Evolutionary conservation across 164 flowering plant genomes (phyloP).

Genomic region (Sextonia rubra): DNA sequence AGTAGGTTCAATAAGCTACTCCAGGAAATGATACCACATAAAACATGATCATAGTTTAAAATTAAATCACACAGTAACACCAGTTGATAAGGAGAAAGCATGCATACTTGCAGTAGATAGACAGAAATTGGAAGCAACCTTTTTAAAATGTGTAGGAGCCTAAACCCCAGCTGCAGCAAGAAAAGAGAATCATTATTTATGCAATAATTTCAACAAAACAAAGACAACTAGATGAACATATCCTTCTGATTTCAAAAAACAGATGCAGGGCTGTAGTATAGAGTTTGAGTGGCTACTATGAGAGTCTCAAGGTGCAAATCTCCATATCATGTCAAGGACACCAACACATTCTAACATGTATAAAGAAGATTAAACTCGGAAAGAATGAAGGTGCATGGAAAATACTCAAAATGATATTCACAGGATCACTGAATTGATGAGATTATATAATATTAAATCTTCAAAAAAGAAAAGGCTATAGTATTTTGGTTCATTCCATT

Average conservation of each 20-base stretch:
- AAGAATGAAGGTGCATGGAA: too few species aligned
- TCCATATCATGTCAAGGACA: too few species aligned
- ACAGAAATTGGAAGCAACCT: constrained; percentile 90
- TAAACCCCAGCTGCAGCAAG: constrained; percentile 61
- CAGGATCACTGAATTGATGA: too few species aligned
- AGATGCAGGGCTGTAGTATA: too few species aligned
- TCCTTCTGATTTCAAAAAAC: neutral
- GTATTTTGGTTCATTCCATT: too few species aligned
- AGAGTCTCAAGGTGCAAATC: too few species aligned
- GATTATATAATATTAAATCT: too few species aligned
- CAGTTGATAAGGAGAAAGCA: constrained; percentile 5
- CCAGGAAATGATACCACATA: constrained; percentile 1
- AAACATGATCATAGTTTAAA: neutral
- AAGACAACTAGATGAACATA: neutral
- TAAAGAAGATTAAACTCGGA: too few species aligned
- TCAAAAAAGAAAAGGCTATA: too few species aligned
- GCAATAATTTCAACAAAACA: neutral
- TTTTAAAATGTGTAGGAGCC: constrained; percentile 86
- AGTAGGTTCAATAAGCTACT: neutral
- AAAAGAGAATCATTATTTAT: constrained; percentile 11
- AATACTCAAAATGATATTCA: too few species aligned
- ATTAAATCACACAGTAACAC: neutral
- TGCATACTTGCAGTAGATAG: constrained; percentile 79
- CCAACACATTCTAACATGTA: too few species aligned
- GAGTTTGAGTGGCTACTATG: too few species aligned